These are phyloP conservation scores for Neopestalotiopsis clavispora DNA, from an alignment of 2,329 filamentous ascomycete genomes.

Conservation along the genomic window DNA sequence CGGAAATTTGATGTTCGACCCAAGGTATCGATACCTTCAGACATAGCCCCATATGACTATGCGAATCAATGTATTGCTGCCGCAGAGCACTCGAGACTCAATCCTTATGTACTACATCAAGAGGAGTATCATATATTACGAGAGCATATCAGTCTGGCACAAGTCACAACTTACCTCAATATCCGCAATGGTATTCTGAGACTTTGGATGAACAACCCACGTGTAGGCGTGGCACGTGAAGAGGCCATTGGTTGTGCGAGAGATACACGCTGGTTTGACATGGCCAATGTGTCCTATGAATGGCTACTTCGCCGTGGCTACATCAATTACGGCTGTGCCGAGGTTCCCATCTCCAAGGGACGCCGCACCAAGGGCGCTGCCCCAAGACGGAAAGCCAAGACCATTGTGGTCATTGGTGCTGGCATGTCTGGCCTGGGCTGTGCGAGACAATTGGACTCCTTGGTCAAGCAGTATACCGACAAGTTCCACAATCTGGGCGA, in stretches of 20 bases:
- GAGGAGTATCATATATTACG: constrained; percentile 84
- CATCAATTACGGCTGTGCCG: constrained; percentile 94
- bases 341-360: constrained; percentile 60
- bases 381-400: constrained; percentile 64
- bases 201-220: constrained; percentile 86
- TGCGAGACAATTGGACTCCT: constrained; percentile 86
- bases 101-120: constrained; percentile 85
- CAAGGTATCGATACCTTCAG: constrained; percentile 81
- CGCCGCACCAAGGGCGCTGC: constrained; percentile 42
- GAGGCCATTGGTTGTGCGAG: constrained; percentile 91
- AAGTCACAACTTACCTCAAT: constrained; percentile 95
- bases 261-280: constrained; percentile 85
- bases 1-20: constrained; percentile 65
- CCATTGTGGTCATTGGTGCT: constrained; percentile 85
- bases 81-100: constrained; percentile 86
- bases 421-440: constrained; percentile 94
- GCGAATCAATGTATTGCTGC: constrained; percentile 90
- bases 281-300: constrained; percentile 86
- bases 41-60: constrained; percentile 76
- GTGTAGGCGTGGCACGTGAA: constrained; percentile 78
- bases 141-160: constrained; percentile 80
- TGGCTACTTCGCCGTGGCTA: constrained; percentile 92
- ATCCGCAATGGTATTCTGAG: constrained; percentile 93
- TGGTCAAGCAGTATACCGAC: constrained; percentile 80
- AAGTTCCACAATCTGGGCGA: constrained; percentile 69